Conservation (phyloP, 176 grass and related monocot species). For the Alloteropsis semialata region DNA sequence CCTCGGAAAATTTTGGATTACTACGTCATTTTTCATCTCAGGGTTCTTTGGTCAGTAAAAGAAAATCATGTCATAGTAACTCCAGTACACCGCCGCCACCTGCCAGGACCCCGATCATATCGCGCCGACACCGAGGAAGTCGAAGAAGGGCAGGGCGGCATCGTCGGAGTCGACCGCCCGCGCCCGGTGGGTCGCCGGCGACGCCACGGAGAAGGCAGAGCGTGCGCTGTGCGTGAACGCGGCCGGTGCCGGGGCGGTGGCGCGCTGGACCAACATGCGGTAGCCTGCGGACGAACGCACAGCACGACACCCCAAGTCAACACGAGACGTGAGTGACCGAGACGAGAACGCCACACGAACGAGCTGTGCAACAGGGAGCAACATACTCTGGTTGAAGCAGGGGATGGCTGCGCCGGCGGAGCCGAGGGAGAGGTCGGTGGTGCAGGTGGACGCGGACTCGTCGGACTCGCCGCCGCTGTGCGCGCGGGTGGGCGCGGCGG, state of each 20-base stretch:
- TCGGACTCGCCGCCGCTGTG: constrained; percentile 72
- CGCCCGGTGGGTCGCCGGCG: not conserved
- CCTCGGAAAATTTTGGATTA: no score
- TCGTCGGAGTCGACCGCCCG: no score
- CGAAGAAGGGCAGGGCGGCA: constrained; percentile 48
- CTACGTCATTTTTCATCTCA: no score
- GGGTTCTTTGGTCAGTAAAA: no score
- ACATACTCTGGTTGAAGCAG: constrained; percentile 44
- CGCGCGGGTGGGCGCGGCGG: constrained; percentile 23
- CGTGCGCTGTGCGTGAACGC: constrained; percentile 47
- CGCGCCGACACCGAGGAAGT: constrained; percentile 79
- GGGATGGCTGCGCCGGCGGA: constrained; percentile 36
- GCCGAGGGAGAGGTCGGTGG: constrained; percentile 74
- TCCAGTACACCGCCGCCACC: not conserved
- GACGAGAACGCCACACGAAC: no score
- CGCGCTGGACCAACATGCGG: constrained; percentile 28
- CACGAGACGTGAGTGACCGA: no score
- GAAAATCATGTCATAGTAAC: no score
- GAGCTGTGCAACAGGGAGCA: no score
- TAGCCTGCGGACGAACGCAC: no score
- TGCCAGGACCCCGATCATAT: constrained; percentile 19
- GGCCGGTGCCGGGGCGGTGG: no score
- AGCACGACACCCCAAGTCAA: no score
- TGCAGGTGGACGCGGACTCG: constrained; percentile 76
- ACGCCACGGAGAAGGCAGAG: constrained; percentile 41